phyloP scores from a whole-genome alignment of 331 rosid genomes.

The Prunus yedoensis region DNA sequence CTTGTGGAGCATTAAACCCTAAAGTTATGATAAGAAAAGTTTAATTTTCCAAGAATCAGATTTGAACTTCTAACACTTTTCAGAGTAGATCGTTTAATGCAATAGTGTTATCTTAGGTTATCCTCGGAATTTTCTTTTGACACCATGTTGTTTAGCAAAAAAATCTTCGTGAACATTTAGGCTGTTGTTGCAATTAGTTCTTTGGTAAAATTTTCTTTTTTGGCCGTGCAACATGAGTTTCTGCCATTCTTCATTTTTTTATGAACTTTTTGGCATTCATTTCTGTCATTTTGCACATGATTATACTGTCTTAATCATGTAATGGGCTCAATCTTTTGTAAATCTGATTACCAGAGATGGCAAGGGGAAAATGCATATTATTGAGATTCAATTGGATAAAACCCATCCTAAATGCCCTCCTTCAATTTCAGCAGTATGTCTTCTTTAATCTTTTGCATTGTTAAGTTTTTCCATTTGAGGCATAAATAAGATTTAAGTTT shows the following conservation, averaged over 20 bases:
- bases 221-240: neutral
- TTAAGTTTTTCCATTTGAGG: neutral
- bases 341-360: conserved; percentile 26
- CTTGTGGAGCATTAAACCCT: neutral
- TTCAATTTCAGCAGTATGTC: conserved; percentile 34
- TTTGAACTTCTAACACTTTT: neutral
- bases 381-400: conserved; percentile 34
- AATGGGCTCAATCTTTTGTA: neutral
- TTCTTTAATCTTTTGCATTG: neutral
- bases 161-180: neutral
- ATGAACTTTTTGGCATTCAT: neutral
- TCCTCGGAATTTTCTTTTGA: neutral
- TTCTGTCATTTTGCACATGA: neutral
- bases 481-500: neutral
- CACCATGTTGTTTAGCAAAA: neutral
- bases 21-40: neutral
- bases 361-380: conserved; percentile 29
- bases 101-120: neutral
- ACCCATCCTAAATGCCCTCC: conserved; percentile 38
- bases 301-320: neutral
- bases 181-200: conserved; percentile 1
- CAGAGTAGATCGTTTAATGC: neutral
- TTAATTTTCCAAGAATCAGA: conserved; percentile 6
- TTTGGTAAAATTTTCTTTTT: neutral
- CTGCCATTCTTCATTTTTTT: neutral